Evolutionary conservation across 2,329 filamentous ascomycete genomes (phyloP).

Genomic region (Simplicillium sp.): DNA sequence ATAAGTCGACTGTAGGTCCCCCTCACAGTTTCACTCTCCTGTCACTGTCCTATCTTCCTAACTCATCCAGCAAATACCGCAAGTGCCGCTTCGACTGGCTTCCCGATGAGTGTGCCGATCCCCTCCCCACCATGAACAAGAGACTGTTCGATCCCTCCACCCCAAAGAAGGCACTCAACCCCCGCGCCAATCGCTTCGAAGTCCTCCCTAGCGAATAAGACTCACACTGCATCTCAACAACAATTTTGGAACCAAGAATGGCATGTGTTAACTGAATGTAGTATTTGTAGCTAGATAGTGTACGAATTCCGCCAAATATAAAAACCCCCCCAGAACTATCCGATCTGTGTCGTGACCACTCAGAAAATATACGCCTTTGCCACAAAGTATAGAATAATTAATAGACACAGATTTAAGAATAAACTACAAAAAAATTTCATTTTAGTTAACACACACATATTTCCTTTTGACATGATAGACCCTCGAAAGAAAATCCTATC

Average conservation of each 20-base stretch:
- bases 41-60: slow-evolving; percentile 10
- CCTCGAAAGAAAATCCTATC: slow-evolving; percentile 10
- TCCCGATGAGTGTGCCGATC: slow-evolving; percentile 61
- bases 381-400: too few species aligned
- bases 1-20: slow-evolving; percentile 45
- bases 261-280: too few species aligned
- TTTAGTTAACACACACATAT: neutral
- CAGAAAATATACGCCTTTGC: too few species aligned
- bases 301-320: too few species aligned
- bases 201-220: neutral
- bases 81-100: slow-evolving; percentile 61
- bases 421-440: too few species aligned
- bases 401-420: too few species aligned
- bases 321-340: too few species aligned
- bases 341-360: too few species aligned
- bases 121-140: slow-evolving; percentile 22
- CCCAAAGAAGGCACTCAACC: slow-evolving; percentile 10
- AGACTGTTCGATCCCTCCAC: slow-evolving; percentile 12
- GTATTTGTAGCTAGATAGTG: too few species aligned
- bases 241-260: slow-evolving; percentile 43
- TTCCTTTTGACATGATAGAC: neutral
- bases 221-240: too few species aligned
- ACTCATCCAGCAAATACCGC: slow-evolving; percentile 53
- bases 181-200: slow-evolving; percentile 21
- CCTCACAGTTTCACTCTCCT: neutral